Base-by-base conservation (phyloP, 116 monocot genomes). In the Dioscorea cayenensis region DNA sequence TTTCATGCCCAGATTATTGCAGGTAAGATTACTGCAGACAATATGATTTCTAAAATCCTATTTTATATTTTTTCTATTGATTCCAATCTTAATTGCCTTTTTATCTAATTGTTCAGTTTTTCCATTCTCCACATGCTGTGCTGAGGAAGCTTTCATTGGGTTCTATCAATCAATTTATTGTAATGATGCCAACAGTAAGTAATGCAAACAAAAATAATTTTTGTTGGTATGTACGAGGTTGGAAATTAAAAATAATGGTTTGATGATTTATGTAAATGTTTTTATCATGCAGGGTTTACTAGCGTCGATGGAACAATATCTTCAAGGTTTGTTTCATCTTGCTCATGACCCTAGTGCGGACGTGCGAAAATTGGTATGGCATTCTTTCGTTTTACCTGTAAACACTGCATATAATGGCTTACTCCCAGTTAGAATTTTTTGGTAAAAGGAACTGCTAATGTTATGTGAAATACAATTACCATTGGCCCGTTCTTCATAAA, bases 281-380 rank as follows among this genome's bases (percentile, higher is more conserved):
- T 74, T 83, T 27, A 73, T 70, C 72, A 19, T 84, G 51, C 78
- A 97, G 96, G 96, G 92, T 10, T 80, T 97, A 70, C 81, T 90
- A 61, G 74, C 81, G 50, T 92, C 93, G 19, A 92, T 97, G 86
- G 92, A 97, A 77, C 84, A 88, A 62, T 97, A 92, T 70, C 88
- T 92, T 75, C 96, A 97, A 71, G 96, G 96, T 58, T 84, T 97
- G 55, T 97, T 97, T 84, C 25, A 27, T 84, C 96, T 97, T 79
- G 82, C 96, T 67, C 77, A 81, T 71, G 96, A 92, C 64, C 67
- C 79, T 72, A 51, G 78, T 78, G 73, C 96, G 68, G 96, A 97
- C 71, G 96, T 97, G 63, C 84, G 96, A 65, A 92, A 97, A 74
- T 69, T 92, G 90, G 96, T 97, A 79, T 58, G 75, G 71, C 66